A percentile compares a stretch with the other conserved stretches of the same genome.
Conservation (phyloP, 129 eudicot genomes). For the Helichrysum umbraculigerum region DNA sequence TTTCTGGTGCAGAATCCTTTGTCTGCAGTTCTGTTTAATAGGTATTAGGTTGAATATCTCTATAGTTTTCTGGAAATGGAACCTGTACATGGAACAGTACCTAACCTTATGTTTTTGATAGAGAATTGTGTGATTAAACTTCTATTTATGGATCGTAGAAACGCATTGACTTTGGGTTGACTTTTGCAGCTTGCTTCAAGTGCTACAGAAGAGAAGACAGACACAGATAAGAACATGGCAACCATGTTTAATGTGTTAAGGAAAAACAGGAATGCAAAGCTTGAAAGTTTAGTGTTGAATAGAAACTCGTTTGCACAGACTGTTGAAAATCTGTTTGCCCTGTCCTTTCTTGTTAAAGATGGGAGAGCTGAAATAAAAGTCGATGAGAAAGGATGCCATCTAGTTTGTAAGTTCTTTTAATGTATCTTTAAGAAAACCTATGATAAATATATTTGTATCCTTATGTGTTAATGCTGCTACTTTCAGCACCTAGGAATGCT, state of each 20-base stretch:
- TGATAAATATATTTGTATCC: neutral
- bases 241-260: conserved; percentile 75
- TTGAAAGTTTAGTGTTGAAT: conserved; percentile 73
- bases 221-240: conserved; percentile 92
- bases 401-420: conserved; percentile 59
- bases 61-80: too few relatives aligned
- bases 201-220: conserved; percentile 62
- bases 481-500: conserved; percentile 89
- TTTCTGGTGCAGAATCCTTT: too few relatives aligned
- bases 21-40: too few relatives aligned
- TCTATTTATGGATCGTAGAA: neutral
- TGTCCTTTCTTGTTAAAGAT: conserved; percentile 89
- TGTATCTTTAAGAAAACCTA: neutral
- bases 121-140: neutral
- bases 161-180: conserved; percentile 6
- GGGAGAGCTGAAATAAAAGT: conserved; percentile 82
- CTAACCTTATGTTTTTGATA: neutral
- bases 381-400: conserved; percentile 67
- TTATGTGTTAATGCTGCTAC: conserved; percentile 18
- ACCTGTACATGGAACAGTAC: too few relatives aligned
- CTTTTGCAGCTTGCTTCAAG: conserved; percentile 65
- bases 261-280: conserved; percentile 59
- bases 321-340: conserved; percentile 84
- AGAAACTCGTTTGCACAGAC: conserved; percentile 82
- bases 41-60: too few relatives aligned